Evolutionary conservation across 2,329 filamentous ascomycete genomes (phyloP), one percentile per base, ranked within the genome.

Genomic region (Talaromyces sp.): DNA sequence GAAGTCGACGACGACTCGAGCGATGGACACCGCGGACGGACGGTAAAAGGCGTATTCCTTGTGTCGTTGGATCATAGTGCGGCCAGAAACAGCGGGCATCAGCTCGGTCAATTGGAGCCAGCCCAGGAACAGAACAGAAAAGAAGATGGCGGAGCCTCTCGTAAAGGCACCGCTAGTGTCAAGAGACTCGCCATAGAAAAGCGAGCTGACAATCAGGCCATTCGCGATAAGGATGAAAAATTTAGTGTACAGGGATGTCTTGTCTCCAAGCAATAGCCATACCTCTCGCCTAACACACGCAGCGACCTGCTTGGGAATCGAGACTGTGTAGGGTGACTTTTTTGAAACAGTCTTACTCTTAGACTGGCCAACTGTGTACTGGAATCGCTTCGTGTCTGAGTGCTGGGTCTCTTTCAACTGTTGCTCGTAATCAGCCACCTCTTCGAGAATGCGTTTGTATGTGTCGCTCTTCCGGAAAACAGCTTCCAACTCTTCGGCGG

Each of bases 71-170:
- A 83, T 91, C 19, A 95, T 86, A 0, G 81, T 81, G 59, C 90
- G 82, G 5, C 90, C 88, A 56, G 84, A 84, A 9, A 93, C 87
- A 51, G 89, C 89, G 64, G 88, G 88, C 82, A 90, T 91, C 58
- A 93, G 80, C 71, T 96, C 90, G 0, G 87, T 85, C 54, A 96
- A 77, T 62, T 93, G 89, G 5, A 95, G 80, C 86, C 86, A 89
- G 59, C 81, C 81, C 6, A 89, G 78, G 74, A 89, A 87, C 31
- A 89, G 71, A 64, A 88, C 85, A 1, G 84, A 85, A 75, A 89
- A 88, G 79, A 89, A 89, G 9, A 86, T 73, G 8, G 82, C 79
- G 70, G 87, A 86, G 7, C 86, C 84, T 65, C 86, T 80, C 5
- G 81, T 77, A 71, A 89, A 89, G 13, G 85, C 83, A 38, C 86